Conservation (phyloP, 345 rosid genomes). For the Durio zibethinus region DNA sequence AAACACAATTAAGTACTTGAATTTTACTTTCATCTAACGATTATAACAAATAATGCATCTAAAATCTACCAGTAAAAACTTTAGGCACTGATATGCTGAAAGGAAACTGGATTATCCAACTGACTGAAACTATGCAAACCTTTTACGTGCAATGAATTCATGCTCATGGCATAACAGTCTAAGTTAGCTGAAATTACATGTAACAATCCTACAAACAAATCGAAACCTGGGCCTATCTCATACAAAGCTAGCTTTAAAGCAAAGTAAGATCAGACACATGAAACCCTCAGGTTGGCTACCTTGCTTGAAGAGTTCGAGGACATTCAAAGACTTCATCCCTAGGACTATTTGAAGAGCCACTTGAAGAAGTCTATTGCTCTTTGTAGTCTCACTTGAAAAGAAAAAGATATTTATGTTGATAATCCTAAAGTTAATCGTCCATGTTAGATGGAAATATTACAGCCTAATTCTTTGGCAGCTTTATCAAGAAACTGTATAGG, state of each 20-base stretch:
- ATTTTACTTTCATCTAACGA: no score
- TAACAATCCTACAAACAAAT: neutral
- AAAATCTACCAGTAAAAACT: no score
- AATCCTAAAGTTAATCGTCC: constrained; percentile 9
- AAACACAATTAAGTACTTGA: no score
- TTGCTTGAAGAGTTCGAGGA: neutral
- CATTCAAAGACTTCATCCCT: neutral
- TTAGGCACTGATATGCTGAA: neutral
- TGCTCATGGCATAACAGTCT: neutral
- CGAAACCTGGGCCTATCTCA: no score
- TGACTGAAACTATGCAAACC: neutral
- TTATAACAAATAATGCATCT: no score
- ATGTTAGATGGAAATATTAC: constrained; percentile 48
- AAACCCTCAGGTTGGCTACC: neutral
- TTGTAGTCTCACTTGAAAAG: neutral
- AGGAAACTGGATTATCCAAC: neutral
- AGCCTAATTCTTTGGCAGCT: constrained; percentile 82
- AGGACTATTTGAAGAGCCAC: neutral
- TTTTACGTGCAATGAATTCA: neutral
- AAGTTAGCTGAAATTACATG: neutral
- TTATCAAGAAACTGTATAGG: constrained; percentile 58
- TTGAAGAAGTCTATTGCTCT: constrained; percentile 17
- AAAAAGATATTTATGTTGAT: neutral
- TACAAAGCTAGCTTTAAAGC: no score
- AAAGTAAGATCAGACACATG: no score